phyloP scores from a whole-genome alignment of 1,139 yeast genomes.

The Yamadazyma atmosphaerica region DNA sequence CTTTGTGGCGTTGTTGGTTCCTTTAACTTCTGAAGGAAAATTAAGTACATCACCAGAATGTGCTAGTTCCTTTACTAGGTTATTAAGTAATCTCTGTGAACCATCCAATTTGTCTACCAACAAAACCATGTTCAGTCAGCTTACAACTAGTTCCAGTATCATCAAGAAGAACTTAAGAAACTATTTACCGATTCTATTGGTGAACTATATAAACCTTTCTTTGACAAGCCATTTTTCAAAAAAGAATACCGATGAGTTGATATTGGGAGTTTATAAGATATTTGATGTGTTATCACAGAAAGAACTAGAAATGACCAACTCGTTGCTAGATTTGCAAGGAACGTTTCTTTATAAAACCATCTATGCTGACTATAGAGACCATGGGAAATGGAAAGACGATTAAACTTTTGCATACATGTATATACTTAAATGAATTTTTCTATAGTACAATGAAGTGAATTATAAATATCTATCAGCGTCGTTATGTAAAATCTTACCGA shows the following conservation, averaged over 20 bases:
- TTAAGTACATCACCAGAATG: constrained; percentile 3
- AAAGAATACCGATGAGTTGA: constrained; percentile 50
- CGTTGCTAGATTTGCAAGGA: constrained; percentile 71
- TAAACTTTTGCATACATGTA: constrained; percentile 16
- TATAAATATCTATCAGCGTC: constrained; percentile 25
- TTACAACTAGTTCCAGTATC: constrained; percentile 57
- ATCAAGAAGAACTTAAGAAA: constrained; percentile 62
- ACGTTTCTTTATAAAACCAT: constrained; percentile 65
- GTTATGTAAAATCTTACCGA: constrained; percentile 33
- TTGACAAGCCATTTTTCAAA: constrained; percentile 51
- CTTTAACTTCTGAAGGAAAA: constrained; percentile 31
- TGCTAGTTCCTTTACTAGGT: constrained; percentile 48
- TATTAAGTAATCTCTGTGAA: constrained; percentile 71
- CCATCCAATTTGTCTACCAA: constrained; percentile 38
- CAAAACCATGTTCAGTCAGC: constrained; percentile 20
- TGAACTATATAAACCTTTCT: constrained; percentile 53
- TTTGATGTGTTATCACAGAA: constrained; percentile 68
- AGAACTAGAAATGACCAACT: constrained; percentile 66
- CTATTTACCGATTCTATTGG: constrained; percentile 61
- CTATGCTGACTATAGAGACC: constrained; percentile 70
- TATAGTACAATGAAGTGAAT: background rate
- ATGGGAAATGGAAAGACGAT: constrained; percentile 81
- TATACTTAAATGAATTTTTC: constrained; percentile 2
- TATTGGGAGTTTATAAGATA: constrained; percentile 59
- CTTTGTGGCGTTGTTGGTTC: constrained; percentile 49